Evolutionary conservation across 163 green algal genomes (phyloP), one percentile per base, ranked within the genome.

Genomic region (Chlamydomonas reinhardtii): DNA sequence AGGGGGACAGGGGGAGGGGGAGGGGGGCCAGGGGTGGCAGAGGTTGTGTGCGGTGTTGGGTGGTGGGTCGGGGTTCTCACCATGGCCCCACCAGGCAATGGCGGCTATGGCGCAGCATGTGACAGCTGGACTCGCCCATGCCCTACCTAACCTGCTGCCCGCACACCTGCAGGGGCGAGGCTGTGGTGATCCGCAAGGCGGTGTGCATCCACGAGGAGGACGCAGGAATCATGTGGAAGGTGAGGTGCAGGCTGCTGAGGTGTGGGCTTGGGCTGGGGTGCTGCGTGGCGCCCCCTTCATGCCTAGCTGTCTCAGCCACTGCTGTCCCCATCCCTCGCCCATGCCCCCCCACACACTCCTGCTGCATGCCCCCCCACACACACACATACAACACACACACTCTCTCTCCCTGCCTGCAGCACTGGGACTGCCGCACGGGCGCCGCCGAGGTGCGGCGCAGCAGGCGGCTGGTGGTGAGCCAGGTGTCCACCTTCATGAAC

Each of bases 171-270:
- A 74, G 48, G 81, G 81, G 88, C 25, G 89, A 92, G 72, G n/a
- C 64, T 0, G 69, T 91, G 56, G 74, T 89, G n/a, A 90, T 91
- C 32, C 85, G 39, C 70, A 90, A 96, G 35, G 92, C 89, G 4
- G 83, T 97, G 17, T 97, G 95, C 91, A 89, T 97, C 87, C 95
- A 97, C 75, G 95, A 97, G 88, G 95, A 97, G 88, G 95, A 97
- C 79, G 79, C 90, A 12, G 95, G 95, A 14, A 84, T 97, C 12
- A 71, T 96, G 71, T 97, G 95, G 95, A 97, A 97, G 77, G 74
- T 82, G 59, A 0, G 74, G 22, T 64, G 17, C 56, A n/a, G n/a
- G n/a, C n/a, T n/a, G n/a, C n/a, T n/a, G n/a, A n/a, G n/a, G n/a
- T n/a, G n/a, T n/a, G n/a, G n/a, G n/a, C n/a, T n/a, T n/a, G n/a